These are phyloP conservation scores for Lentithecium fluviatile DNA, from an alignment of 495 filamentous ascomycete genomes.

Conservation along the genomic window DNA sequence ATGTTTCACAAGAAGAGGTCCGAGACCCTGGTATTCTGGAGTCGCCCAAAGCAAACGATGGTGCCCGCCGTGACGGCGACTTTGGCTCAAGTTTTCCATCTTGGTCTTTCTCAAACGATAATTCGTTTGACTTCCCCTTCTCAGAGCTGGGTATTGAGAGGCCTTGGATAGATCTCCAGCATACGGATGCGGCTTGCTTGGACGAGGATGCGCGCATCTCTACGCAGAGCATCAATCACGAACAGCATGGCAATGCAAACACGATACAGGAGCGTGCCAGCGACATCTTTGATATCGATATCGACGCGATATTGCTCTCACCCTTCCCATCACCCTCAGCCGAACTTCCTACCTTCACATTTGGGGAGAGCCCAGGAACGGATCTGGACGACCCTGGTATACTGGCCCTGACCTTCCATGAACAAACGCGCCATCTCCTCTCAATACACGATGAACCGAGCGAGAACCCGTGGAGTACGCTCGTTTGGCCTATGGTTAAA, in stretches of 20 bases:
- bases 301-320: too few species aligned
- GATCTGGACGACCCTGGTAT: conserved; percentile 58
- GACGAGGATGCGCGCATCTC: background rate
- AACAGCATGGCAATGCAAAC: too few species aligned
- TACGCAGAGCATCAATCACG: too few species aligned
- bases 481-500: conserved; percentile 69
- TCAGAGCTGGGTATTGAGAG: background rate
- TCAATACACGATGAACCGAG: conserved; percentile 70
- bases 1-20: background rate
- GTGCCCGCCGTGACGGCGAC: background rate
- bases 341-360: conserved; percentile 34
- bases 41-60: background rate
- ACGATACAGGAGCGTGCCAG: too few species aligned
- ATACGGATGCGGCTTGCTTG: background rate
- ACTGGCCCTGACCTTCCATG: conserved; percentile 46
- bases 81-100: background rate
- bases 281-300: too few species aligned
- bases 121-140: background rate
- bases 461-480: conserved; percentile 76
- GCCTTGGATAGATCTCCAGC: background rate
- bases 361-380: conserved; percentile 18
- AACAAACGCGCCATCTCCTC: conserved; percentile 70
- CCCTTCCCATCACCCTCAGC: conserved; percentile 34
- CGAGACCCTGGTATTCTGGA: background rate
- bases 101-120: background rate